A percentile compares a stretch with the other conserved stretches of the same genome.
Conservation (phyloP, 192 early-diverging fungal genomes). For the Coemansia sp. region DNA sequence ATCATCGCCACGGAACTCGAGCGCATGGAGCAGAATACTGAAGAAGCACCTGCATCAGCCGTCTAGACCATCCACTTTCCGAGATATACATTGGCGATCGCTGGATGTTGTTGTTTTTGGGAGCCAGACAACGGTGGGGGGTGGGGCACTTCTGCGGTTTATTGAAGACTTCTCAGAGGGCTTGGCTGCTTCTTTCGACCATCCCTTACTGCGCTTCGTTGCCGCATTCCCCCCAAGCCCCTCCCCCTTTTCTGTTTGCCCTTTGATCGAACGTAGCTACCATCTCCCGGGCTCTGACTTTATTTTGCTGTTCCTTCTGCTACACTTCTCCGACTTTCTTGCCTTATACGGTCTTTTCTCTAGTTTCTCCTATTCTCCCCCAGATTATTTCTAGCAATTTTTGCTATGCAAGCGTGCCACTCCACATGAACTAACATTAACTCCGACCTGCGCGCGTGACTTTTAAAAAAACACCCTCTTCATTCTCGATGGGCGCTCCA, state of each 20-base stretch:
- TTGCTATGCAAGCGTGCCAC: not conserved
- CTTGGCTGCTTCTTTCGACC: too few relatives aligned
- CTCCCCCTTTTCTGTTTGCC: not conserved
- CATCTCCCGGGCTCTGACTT: not conserved
- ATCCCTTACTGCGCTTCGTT: not conserved
- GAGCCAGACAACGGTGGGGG: not conserved
- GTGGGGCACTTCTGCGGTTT: not conserved
- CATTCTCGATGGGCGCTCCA: slow-evolving; percentile 1
- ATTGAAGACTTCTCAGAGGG: not conserved
- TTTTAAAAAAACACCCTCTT: not conserved
- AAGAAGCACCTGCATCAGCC: not conserved
- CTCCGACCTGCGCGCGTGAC: not conserved
- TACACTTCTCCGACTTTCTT: not conserved
- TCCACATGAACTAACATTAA: not conserved
- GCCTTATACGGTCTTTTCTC: too few relatives aligned
- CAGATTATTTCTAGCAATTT: not conserved
- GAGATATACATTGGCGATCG: not conserved
- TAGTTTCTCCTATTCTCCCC: too few relatives aligned
- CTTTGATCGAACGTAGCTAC: not conserved
- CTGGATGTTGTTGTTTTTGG: not conserved
- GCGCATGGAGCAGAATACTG: slow-evolving; percentile 4
- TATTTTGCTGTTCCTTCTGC: not conserved
- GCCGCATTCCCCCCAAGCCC: not conserved
- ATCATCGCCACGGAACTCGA: slow-evolving; percentile 34
- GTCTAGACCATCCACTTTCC: not conserved